Base-by-base conservation (phyloP, 108 stramenopile genomes). In the Pseudonitzschia multistriata region DNA sequence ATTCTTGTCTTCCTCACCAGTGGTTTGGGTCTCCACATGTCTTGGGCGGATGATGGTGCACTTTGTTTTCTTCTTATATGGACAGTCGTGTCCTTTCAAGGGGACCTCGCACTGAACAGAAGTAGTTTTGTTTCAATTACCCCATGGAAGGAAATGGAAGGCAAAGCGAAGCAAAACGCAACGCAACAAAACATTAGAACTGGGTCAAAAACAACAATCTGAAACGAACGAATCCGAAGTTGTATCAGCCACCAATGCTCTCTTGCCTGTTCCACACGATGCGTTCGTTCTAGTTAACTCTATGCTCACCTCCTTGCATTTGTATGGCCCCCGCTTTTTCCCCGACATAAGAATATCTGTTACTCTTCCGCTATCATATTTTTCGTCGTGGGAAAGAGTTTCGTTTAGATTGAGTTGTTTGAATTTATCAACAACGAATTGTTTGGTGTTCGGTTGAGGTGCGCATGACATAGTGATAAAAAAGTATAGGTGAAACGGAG, bases 41-140 rank as follows among this genome's bases (percentile, higher is more conserved):
- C 4, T 35, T 7, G 13, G 33, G 8, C 35, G 14, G 24, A 22
- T n/a, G 5, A 4, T 30, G 6, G 22, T n/a, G 42, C 15, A 25
- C 5, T 55, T 10, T 25, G 27, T 13, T 59, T 35, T 59, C 57
- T 30, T 59, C 14, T 30, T 33, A 19, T 29, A 29, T 34, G 57
- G 57, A 33, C 57, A 59, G n/a, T 35, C n/a, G 29, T 59, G 57
- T 19, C 57, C 31, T 59, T 59, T 59, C 57, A 7, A 13, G 3
- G 57, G 54, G 24, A 55, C 54, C 4, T 45, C 17, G 42, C 42
- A 45, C 42, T 45, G 8, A 8, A 45, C 11, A 4, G 5, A 45
- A 45, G 42, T n/a, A n/a, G n/a, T n/a, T n/a, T n/a, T n/a, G n/a
- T n/a, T n/a, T n/a, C n/a, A n/a, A n/a, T n/a, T n/a, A n/a, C n/a